Conservation (phyloP, 2,329 filamentous ascomycete genomes). For the Cladophialophora bantiana region DNA sequence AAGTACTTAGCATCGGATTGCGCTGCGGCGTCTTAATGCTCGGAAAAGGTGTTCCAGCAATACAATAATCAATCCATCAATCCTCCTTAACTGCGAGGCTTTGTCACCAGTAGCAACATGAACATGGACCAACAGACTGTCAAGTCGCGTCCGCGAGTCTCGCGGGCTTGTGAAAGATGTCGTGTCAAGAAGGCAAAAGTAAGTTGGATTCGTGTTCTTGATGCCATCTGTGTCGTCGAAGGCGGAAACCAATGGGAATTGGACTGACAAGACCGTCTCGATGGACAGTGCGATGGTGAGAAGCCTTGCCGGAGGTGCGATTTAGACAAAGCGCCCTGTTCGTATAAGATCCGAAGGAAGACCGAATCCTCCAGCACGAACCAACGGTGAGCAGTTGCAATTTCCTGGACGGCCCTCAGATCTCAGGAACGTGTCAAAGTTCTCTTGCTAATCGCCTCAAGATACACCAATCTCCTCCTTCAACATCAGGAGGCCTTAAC, state of each 20-base stretch:
- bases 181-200: constrained; percentile 31
- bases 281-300: constrained; percentile 28
- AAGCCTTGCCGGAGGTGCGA: constrained; percentile 33
- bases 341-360: constrained; percentile 29
- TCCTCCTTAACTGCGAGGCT: background rate
- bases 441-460: constrained; percentile 4
- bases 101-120: constrained; percentile 1
- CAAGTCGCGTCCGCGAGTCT: constrained; percentile 22
- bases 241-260: background rate
- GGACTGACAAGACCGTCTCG: background rate
- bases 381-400: constrained; percentile 21
- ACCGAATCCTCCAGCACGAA: constrained; percentile 21
- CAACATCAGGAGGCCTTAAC: constrained; percentile 30
- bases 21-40: background rate
- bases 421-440: background rate
- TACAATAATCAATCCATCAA: background rate
- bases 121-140: constrained; percentile 17
- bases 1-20: background rate
- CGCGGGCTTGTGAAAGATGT: constrained; percentile 29
- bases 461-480: constrained; percentile 29
- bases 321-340: constrained; percentile 29
- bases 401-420: background rate
- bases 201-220: background rate
- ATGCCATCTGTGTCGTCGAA: background rate
- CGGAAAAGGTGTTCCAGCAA: background rate